A percentile compares a stretch with the other conserved stretches of the same genome.
phyloP scores from a whole-genome alignment of 2,329 filamentous ascomycete species.

The Exophiala alcalophila region DNA sequence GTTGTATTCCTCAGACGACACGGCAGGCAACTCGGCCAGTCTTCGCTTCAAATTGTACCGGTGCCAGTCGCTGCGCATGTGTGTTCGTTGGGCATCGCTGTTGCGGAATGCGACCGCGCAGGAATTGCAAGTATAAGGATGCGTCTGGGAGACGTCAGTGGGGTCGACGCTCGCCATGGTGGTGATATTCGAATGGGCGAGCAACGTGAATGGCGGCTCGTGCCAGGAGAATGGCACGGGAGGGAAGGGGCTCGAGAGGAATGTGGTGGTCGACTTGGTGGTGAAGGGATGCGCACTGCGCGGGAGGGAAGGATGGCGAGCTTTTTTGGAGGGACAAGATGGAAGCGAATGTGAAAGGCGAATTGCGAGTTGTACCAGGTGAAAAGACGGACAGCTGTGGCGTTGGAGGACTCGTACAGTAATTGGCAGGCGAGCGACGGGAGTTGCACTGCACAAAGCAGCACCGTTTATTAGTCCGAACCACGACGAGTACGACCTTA shows the following conservation, averaged over 20 bases:
- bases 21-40: slow-evolving; percentile 83
- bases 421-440: slow-evolving; percentile 1
- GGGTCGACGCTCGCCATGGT: slow-evolving; percentile 23
- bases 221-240: not conserved
- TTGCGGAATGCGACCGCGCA: slow-evolving; percentile 96
- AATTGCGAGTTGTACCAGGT: too few relatives aligned
- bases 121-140: slow-evolving; percentile 94
- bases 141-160: slow-evolving; percentile 27
- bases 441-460: not conserved
- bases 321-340: not conserved
- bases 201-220: too few relatives aligned
- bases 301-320: slow-evolving; percentile 1
- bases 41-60: slow-evolving; percentile 95
- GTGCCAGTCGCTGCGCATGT: slow-evolving; percentile 99
- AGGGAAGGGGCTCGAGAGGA: not conserved
- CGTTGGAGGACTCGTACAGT: too few relatives aligned
- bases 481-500: too few relatives aligned
- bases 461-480: too few relatives aligned
- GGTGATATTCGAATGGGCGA: not conserved
- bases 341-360: not conserved
- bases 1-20: slow-evolving; percentile 87
- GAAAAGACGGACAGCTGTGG: too few relatives aligned
- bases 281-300: too few relatives aligned
- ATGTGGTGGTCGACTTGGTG: too few relatives aligned
- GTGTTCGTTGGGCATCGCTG: slow-evolving; percentile 85